Conservation (phyloP, 306 rosid genomes). For the Vicia sativa region DNA sequence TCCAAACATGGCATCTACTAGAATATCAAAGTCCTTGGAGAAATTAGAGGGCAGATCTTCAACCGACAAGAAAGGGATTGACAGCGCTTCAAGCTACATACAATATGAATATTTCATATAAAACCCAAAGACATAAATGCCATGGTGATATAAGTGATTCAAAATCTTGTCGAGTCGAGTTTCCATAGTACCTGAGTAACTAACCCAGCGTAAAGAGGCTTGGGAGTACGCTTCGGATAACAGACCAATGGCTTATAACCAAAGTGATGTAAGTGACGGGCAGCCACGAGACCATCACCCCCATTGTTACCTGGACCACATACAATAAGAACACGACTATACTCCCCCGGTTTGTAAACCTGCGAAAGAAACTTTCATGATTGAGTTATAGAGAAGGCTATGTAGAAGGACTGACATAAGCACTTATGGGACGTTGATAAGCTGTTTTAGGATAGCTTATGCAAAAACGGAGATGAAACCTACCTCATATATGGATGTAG, state of each 20-base stretch:
- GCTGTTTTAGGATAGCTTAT: neutral
- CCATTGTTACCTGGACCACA: slow-evolving; percentile 99
- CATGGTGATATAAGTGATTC: slow-evolving; percentile 1
- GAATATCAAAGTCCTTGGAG: slow-evolving; percentile 69
- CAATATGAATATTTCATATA: slow-evolving; percentile 39
- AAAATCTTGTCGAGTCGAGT: slow-evolving; percentile 26
- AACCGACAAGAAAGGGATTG: slow-evolving; percentile 79
- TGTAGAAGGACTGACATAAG: neutral
- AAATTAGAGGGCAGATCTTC: slow-evolving; percentile 76
- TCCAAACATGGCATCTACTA: slow-evolving; percentile 90
- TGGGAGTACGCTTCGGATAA: slow-evolving; percentile 84
- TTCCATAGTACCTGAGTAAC: slow-evolving; percentile 77
- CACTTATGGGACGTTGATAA: too few species aligned
- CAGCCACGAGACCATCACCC: slow-evolving; percentile 95
- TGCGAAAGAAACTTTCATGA: slow-evolving; percentile 31
- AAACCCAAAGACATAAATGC: slow-evolving; percentile 24
- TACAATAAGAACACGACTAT: slow-evolving; percentile 67
- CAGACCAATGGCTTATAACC: slow-evolving; percentile 79
- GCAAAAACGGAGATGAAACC: neutral
- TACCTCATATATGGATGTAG: slow-evolving; percentile 87
- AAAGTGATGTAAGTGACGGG: slow-evolving; percentile 89
- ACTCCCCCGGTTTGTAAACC: slow-evolving; percentile 77
- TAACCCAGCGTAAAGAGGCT: slow-evolving; percentile 82
- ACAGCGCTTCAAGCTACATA: slow-evolving; percentile 81
- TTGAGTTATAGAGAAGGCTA: neutral